Base-by-base conservation (phyloP, 2,329 filamentous ascomycete species). In the Venturia aucupariae region DNA sequence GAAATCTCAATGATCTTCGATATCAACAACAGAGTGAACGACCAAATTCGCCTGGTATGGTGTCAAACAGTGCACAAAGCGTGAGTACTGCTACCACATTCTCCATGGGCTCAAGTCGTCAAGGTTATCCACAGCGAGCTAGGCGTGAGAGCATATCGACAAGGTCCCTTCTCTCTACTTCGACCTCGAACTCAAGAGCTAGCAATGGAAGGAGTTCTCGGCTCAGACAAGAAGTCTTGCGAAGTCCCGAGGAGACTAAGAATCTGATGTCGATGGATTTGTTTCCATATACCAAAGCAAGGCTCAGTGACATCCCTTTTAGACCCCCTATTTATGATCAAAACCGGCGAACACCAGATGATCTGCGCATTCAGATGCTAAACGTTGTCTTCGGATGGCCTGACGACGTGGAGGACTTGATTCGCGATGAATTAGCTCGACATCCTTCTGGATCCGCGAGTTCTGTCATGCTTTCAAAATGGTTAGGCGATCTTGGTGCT, bases 371-470 rank as follows among this genome's bases (percentile, higher is more conserved):
- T 59, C 92, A 97, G 74, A 97, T 99, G 92, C 82, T 99, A 4
- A 90, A 84, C 69, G 89, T 92, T 6, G 92, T 99, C 1, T 99
- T 99, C 74, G 94, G 94, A 3, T 99, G 94, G 92, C 87, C 93
- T 62, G 87, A 87, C 64, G 90, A 96, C 69, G 86, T 93, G 48
- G 84, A 91, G 57, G 87, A 87, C 55, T 77, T 99, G 60, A 85
- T 99, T 63, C 84, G 86, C 11, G 92, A 97, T 73, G 94, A 99
- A 74, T 81, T 82, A 83, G 76, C 73, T 80, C 76, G 65, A 48
- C 27, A 54, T 6, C 10, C 51, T 2, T n/a, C 61, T 22, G 88
- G 90, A 7, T 93, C 91, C 5, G 84, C 90, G 1, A 89, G 86
- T 67, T 86, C 89, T 15, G 90, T 97, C 62, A 82, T 97, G 46